A percentile compares a stretch with the other conserved stretches of the same genome.
Conservation (phyloP, 164 flowering plant species). For the Aristolochia californica region DNA sequence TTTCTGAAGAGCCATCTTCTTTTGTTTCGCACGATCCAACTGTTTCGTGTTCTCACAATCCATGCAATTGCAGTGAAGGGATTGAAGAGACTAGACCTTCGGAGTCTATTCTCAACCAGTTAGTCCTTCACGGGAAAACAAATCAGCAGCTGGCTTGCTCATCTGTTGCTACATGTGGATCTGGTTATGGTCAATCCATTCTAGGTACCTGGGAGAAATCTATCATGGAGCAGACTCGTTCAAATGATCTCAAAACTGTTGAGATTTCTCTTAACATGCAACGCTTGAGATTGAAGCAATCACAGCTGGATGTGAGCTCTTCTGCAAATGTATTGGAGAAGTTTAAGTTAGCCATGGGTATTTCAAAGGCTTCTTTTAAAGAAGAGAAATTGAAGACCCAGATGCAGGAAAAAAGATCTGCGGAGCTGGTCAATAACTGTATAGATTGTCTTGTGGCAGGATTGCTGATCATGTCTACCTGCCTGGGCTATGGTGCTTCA, state of each 20-base stretch:
- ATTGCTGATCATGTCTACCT: constrained; percentile 52
- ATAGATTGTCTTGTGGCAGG: constrained; percentile 83
- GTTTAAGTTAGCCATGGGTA: constrained; percentile 57
- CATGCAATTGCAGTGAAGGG: constrained; percentile 13
- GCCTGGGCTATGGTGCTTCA: constrained; percentile 63
- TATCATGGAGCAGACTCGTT: constrained; percentile 62
- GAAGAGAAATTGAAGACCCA: constrained; percentile 66
- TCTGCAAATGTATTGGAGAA: constrained; percentile 59
- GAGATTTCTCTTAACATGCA: constrained; percentile 60
- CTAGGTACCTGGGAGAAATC: constrained; percentile 59
- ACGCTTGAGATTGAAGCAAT: constrained; percentile 54
- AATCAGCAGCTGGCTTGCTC: constrained; percentile 27
- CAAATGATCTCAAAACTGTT: constrained; percentile 65
- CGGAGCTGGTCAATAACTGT: constrained; percentile 55
- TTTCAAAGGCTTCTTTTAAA: constrained; percentile 73
- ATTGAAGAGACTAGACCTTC: constrained; percentile 9
- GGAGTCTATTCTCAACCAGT: constrained; percentile 21
- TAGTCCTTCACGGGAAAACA: constrained; percentile 21
- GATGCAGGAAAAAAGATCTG: constrained; percentile 54
- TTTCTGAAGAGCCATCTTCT: constrained; percentile 3
- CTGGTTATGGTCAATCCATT: constrained; percentile 19
- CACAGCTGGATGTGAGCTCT: constrained; percentile 39
- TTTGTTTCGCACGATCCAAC: not conserved
- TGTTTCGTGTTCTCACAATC: not conserved
- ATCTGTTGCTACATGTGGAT: constrained; percentile 15